These are phyloP conservation scores for Tulasnella sp. DNA, from an alignment of 768 basidiomycete genomes.

Conservation along the genomic window DNA sequence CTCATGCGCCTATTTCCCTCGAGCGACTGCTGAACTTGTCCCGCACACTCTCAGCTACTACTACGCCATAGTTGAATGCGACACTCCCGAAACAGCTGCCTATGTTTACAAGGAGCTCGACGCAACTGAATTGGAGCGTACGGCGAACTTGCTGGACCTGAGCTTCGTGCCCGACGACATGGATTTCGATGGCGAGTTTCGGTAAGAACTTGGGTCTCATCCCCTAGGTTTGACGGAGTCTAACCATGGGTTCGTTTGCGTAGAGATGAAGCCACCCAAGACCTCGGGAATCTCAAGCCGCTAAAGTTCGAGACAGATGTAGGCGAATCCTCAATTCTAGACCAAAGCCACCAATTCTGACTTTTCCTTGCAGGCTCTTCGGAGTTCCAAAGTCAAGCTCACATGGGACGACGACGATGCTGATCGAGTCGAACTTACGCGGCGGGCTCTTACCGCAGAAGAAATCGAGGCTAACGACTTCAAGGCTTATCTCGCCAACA, in stretches of 20 bases:
- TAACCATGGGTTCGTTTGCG: neutral
- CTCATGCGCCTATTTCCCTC: too few species aligned
- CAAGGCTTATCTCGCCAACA: constrained; percentile 67
- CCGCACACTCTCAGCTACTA: constrained; percentile 62
- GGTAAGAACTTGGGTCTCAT: too few species aligned
- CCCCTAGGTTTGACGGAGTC: too few species aligned
- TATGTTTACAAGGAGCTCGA: constrained; percentile 86
- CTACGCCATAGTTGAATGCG: constrained; percentile 92
- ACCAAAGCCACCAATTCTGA: neutral
- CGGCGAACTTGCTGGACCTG: constrained; percentile 93
- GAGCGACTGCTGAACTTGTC: neutral
- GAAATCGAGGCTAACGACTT: constrained; percentile 94
- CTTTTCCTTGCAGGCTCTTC: constrained; percentile 69
- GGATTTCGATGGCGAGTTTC: constrained; percentile 75
- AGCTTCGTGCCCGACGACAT: constrained; percentile 92
- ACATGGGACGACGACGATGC: constrained; percentile 97
- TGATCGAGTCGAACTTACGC: constrained; percentile 77
- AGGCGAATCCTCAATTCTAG: constrained; percentile 42
- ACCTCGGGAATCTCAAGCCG: constrained; percentile 63
- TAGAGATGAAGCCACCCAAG: constrained; percentile 84
- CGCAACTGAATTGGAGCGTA: constrained; percentile 93
- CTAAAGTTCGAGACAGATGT: constrained; percentile 94
- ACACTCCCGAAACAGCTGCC: constrained; percentile 71
- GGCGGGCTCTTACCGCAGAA: constrained; percentile 74
- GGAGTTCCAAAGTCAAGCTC: constrained; percentile 98